Evolutionary conservation across 1,284 basidiomycete genomes (phyloP).

Genomic region (Waitea zeae): DNA sequence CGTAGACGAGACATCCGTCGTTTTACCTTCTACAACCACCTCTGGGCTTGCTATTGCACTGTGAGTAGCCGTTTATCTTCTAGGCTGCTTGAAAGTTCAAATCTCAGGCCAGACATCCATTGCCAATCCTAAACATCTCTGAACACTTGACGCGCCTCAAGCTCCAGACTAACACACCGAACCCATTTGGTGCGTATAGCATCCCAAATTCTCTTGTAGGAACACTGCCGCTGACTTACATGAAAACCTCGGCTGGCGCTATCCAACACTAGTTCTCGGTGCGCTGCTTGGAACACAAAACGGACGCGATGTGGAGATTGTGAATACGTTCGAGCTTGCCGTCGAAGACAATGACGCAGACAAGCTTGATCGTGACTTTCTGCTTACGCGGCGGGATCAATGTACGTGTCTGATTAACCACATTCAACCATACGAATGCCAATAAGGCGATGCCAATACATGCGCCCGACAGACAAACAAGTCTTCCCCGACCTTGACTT

Average conservation of each 20-base stretch:
- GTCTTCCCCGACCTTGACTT: slow-evolving; percentile 94
- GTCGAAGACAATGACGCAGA: slow-evolving; percentile 25
- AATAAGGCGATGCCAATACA: background rate
- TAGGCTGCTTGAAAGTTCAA: background rate
- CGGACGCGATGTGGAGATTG: slow-evolving; percentile 89
- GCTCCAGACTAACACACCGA: slow-evolving; percentile 44
- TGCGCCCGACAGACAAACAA: slow-evolving; percentile 65
- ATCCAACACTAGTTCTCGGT: slow-evolving; percentile 52
- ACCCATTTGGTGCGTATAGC: slow-evolving; percentile 47
- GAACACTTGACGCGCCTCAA: slow-evolving; percentile 83
- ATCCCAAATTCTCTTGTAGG: no score
- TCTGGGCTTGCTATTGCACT: slow-evolving; percentile 57
- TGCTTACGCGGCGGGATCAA: slow-evolving; percentile 74
- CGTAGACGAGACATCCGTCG: slow-evolving; percentile 55
- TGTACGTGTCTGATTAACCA: slow-evolving; percentile 34
- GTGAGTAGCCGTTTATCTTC: slow-evolving; percentile 21
- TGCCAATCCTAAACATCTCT: slow-evolving; percentile 92
- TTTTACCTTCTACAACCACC: slow-evolving; percentile 45
- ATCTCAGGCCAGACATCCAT: slow-evolving; percentile 55
- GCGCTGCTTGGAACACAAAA: slow-evolving; percentile 89
- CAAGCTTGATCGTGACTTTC: slow-evolving; percentile 65
- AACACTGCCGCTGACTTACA: background rate
- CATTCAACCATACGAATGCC: background rate
- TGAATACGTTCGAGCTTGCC: slow-evolving; percentile 89
- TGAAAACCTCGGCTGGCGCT: slow-evolving; percentile 2